phyloP scores from a whole-genome alignment of 495 filamentous ascomycete species.

The Entonaema liquescens region DNA sequence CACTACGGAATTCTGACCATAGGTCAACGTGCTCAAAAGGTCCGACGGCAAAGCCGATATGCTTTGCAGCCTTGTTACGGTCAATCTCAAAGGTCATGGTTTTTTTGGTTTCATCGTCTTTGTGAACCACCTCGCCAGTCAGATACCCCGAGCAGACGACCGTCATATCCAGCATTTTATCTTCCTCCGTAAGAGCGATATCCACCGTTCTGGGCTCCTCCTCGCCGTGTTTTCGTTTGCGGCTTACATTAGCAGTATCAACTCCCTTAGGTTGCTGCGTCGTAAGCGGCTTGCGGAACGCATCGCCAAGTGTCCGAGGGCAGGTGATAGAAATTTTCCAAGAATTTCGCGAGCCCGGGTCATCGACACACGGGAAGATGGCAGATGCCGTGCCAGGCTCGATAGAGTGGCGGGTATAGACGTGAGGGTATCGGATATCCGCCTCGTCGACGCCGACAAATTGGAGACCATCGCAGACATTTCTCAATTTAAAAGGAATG shows the following conservation, averaged over 20 bases:
- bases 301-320: constrained; percentile 84
- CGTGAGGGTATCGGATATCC: constrained; percentile 86
- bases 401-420: constrained; percentile 82
- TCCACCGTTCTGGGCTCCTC: constrained; percentile 44
- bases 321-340: constrained; percentile 91
- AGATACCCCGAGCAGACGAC: constrained; percentile 91
- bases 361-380: constrained; percentile 92
- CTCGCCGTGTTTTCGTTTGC: constrained; percentile 50
- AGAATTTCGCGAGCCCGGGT: constrained; percentile 75
- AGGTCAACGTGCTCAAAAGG: constrained; percentile 95
- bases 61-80: constrained; percentile 77
- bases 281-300: constrained; percentile 61
- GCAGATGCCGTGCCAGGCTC: constrained; percentile 81
- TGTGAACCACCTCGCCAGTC: constrained; percentile 79
- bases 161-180: constrained; percentile 83
- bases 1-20: constrained; percentile 81
- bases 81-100: constrained; percentile 80
- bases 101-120: constrained; percentile 77
- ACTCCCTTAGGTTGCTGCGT: constrained; percentile 31
- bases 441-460: constrained; percentile 85
- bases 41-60: constrained; percentile 90
- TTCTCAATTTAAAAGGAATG: constrained; percentile 79
- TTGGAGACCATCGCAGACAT: constrained; percentile 83
- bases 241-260: constrained; percentile 23
- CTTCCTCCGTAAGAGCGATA: constrained; percentile 69